A percentile compares a stretch with the other conserved stretches of the same genome.
These are phyloP conservation scores for Alternaria gansuensis DNA, from an alignment of 2,329 filamentous ascomycete genomes.

Conservation along the genomic window DNA sequence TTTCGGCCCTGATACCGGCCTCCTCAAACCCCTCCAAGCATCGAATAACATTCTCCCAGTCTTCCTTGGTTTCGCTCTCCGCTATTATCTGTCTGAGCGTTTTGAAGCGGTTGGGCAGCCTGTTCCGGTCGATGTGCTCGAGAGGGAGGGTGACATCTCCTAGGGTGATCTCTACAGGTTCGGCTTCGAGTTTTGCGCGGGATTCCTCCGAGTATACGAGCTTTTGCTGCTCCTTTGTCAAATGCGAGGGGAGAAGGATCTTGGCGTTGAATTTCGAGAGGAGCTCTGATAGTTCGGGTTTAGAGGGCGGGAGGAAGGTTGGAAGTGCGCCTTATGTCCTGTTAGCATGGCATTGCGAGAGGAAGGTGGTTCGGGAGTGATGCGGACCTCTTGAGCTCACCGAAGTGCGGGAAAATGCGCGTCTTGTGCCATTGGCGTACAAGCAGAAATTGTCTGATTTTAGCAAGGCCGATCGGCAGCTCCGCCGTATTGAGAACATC, in stretches of 20 bases:
- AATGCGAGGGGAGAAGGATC: conserved; percentile 57
- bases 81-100: conserved; percentile 28
- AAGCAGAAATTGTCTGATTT: conserved; percentile 18
- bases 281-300: conserved; percentile 53
- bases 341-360: conserved; percentile 10
- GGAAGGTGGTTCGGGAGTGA: not conserved
- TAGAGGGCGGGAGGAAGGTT: conserved; percentile 54
- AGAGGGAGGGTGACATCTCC: conserved; percentile 51
- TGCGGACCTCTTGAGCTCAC: conserved; percentile 38
- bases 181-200: conserved; percentile 53
- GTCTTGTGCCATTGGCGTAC: conserved; percentile 36
- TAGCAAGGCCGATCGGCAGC: conserved; percentile 39
- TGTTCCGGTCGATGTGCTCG: conserved; percentile 43
- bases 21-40: conserved; percentile 44
- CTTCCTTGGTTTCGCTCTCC: conserved; percentile 35
- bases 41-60: conserved; percentile 50
- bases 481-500: conserved; percentile 47
- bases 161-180: conserved; percentile 55
- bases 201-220: conserved; percentile 56
- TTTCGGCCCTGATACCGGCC: conserved; percentile 33
- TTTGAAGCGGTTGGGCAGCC: conserved; percentile 25
- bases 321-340: conserved; percentile 49
- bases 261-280: conserved; percentile 55
- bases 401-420: conserved; percentile 43
- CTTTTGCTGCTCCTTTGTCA: conserved; percentile 53